A percentile compares a stretch with the other conserved stretches of the same genome.
These are phyloP conservation scores for Porphyridium purpureum DNA, from an alignment of 23 red algal genomes.

Conservation along the genomic window DNA sequence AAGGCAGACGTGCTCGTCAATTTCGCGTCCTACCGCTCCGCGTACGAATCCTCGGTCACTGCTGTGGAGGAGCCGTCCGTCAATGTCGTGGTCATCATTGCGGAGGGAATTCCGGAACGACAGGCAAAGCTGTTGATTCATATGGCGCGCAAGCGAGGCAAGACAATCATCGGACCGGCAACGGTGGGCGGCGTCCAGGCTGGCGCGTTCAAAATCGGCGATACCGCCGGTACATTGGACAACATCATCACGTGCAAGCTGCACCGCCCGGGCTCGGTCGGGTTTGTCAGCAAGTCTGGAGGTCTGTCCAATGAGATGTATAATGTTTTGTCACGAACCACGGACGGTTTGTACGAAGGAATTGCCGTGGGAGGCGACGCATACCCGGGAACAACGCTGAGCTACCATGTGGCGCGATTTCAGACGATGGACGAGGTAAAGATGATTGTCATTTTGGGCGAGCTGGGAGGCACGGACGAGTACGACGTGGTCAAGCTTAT, in stretches of 20 bases:
- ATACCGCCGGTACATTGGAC: slow-evolving; percentile 91
- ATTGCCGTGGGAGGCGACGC: slow-evolving; percentile 95
- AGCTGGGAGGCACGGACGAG: slow-evolving; percentile 91
- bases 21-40: slow-evolving; percentile 82
- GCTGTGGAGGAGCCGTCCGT: slow-evolving; percentile 45
- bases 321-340: slow-evolving; percentile 67
- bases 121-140: slow-evolving; percentile 74
- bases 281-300: slow-evolving; percentile 95
- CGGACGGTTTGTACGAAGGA: slow-evolving; percentile 90
- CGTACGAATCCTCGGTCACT: slow-evolving; percentile 46
- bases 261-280: slow-evolving; percentile 85
- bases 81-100: slow-evolving; percentile 79
- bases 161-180: slow-evolving; percentile 92
- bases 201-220: slow-evolving; percentile 88
- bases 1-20: slow-evolving; percentile 86
- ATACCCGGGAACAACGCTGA: slow-evolving; percentile 69
- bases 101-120: slow-evolving; percentile 90
- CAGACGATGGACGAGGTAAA: slow-evolving; percentile 56
- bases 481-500: slow-evolving; percentile 60
- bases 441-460: slow-evolving; percentile 91
- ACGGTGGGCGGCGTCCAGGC: slow-evolving; percentile 94
- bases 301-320: slow-evolving; percentile 99
- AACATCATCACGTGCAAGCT: slow-evolving; percentile 90
- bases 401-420: slow-evolving; percentile 83
- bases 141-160: slow-evolving; percentile 17